Percentiles rank a stretch among this genome's conserved stretches.
These are phyloP conservation scores for Thermoascus crustaceus DNA, from an alignment of 2,329 filamentous ascomycete genomes.

Conservation along the genomic window DNA sequence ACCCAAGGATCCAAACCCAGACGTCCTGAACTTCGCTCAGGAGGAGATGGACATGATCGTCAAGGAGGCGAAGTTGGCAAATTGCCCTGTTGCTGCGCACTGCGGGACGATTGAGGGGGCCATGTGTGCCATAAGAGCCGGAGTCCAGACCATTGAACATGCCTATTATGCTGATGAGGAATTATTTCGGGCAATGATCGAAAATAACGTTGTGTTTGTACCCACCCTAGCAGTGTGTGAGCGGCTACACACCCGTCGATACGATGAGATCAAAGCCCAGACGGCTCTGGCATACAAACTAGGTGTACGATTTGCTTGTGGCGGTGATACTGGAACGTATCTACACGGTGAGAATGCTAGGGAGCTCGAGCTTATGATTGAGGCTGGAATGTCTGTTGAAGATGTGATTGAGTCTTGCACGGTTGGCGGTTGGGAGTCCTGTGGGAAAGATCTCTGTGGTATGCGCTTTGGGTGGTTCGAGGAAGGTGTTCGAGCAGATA, in stretches of 20 bases:
- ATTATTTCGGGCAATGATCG: slow-evolving; percentile 38
- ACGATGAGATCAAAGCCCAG: slow-evolving; percentile 28
- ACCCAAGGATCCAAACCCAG: slow-evolving; percentile 33
- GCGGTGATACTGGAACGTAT: slow-evolving; percentile 48
- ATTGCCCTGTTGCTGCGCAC: slow-evolving; percentile 39
- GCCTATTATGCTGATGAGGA: slow-evolving; percentile 32
- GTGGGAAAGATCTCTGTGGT: slow-evolving; percentile 45
- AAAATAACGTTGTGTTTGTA: slow-evolving; percentile 41
- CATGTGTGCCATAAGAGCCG: slow-evolving; percentile 39
- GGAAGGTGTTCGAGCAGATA: slow-evolving; percentile 42
- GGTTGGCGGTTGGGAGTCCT: slow-evolving; percentile 48
- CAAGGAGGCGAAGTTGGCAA: slow-evolving; percentile 35
- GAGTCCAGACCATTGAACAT: slow-evolving; percentile 44
- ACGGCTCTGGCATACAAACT: slow-evolving; percentile 39
- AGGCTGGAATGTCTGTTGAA: slow-evolving; percentile 42
- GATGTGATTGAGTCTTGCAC: slow-evolving; percentile 45
- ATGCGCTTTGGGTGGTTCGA: slow-evolving; percentile 46
- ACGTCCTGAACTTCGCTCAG: slow-evolving; percentile 38
- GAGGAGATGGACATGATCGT: slow-evolving; percentile 46
- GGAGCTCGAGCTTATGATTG: slow-evolving; percentile 46
- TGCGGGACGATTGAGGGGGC: slow-evolving; percentile 36
- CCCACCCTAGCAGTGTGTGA: slow-evolving; percentile 46
- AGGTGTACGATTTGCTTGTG: slow-evolving; percentile 45
- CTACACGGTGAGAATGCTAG: slow-evolving; percentile 46
- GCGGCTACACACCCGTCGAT: slow-evolving; percentile 16